Base-by-base conservation (phyloP, 306 rosid species). In the Quercus cerris region DNA sequence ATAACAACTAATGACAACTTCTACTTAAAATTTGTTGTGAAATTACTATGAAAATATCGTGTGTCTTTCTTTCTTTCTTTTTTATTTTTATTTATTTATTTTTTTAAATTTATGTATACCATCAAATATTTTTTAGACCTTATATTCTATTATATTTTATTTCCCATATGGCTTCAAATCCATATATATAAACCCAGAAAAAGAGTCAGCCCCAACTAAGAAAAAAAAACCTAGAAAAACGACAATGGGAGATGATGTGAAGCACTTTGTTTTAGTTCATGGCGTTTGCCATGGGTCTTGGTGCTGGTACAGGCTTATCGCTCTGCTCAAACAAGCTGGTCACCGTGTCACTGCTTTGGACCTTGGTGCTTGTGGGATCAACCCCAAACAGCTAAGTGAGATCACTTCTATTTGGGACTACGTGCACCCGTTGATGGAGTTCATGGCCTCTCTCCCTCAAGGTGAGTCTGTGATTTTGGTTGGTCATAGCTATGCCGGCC, bases 201-300 rank as follows among this genome's bases (percentile, higher is more conserved):
- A 13, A 12, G 3, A 12, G 54, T 49, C 54, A 49, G 54, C 13
- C 54, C 54, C 54, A 49, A 11, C 13, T 3, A 49, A 3, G 54
- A 8, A 44, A 49, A 49, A 10, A 13, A 10, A 10, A 10, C 54
- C 54, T 49, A 49, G 23, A 18, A 4, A 23, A 59, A 20, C 17
- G 0, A 25, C 31, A 59, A 20, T 12, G 66, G 25, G 25, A 20
- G 25, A 59, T 59, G 31, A 23, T 6, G 28, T 52, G 28, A 67
- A 25, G 11, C 90, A 89, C 82, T 87, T 85, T 9, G 90, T 89
- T 66, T 28, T 89, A 31, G 75, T 87, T 70, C 93, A 89, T 72
- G 93, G 93, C 1, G 46, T 17, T 19, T 46, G 91, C 73, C 86
- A 85, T 51, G 93, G 89, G 23, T 86, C 91, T n/a, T 89, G 93